Base-by-base conservation (phyloP, 108 stramenopile genomes). In the Cyclostephanos tholiformis region DNA sequence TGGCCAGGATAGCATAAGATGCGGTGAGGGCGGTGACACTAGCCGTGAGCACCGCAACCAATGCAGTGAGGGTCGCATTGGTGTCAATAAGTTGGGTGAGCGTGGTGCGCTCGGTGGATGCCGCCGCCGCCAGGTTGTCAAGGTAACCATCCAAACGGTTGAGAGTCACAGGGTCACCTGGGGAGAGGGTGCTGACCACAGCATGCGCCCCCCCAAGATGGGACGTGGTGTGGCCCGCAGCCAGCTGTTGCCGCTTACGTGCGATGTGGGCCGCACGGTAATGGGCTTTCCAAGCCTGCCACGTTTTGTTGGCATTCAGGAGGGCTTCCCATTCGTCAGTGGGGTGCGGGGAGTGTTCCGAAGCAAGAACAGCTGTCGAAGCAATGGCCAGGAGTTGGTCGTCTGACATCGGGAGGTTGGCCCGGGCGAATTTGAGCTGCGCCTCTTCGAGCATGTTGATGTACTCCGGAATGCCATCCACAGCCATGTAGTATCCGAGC, bases 371-470 rank as follows among this genome's bases (percentile, higher is more conserved):
- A 4, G 67, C 27, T 7, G 19, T 56, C 9, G 67, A 50, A n/a
- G 67, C 67, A 6, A 56, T 68, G 67, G 67, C 67, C 7, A 55
- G 35, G 11, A 68, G 52, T 35, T 36, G 35, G 7, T 53, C 67
- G 23, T 68, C 36, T 32, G 52, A 35, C 48, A 68, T 68, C 30
- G 67, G 67, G 16, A 68, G 52, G 16, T 55, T 32, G 67, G 67
- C 67, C 3, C 67, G 67, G 51, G 32, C 20, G 7, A 49, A 26
- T 19, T 68, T 68, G 32, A 29, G 48, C 35, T 68, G 67, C 11
- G 52, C 67, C 20, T 53, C 52, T 36, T 68, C 67, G 52, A 68
- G 67, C 35, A 17, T 38, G 53, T 68, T 68, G 67, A 68, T 68
- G 67, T 67, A 50, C 49, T 30, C 49, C 13, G 27, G 65, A 4